Conservation (phyloP, 192 early-diverging fungal species). For the Coemansia sp. region DNA sequence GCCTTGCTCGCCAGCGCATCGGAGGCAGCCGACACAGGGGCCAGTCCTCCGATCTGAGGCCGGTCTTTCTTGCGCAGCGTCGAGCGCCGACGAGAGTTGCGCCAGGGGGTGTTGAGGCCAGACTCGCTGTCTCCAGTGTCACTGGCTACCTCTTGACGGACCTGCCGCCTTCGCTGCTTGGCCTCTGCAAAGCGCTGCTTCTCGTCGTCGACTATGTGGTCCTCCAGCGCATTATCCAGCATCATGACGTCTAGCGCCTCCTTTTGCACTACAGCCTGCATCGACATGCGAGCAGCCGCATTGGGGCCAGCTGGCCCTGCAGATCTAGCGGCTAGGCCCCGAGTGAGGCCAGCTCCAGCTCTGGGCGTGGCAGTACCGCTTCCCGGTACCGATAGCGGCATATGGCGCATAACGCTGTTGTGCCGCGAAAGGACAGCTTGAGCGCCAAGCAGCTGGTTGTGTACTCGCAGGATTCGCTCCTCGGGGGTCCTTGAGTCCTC, state of each 20-base stretch:
- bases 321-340: background rate
- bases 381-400: background rate
- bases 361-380: background rate
- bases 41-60: background rate
- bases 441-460: constrained; percentile 54
- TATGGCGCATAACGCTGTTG: constrained; percentile 38
- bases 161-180: constrained; percentile 4
- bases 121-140: constrained; percentile 1
- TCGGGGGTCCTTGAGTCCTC: constrained; percentile 12
- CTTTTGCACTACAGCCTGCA: constrained; percentile 30
- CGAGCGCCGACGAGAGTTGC: constrained; percentile 40
- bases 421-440: constrained; percentile 52
- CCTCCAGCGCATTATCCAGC: constrained; percentile 48
- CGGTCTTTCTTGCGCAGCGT: constrained; percentile 37
- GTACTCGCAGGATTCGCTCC: constrained; percentile 40
- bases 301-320: background rate
- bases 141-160: background rate
- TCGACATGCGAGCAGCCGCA: background rate
- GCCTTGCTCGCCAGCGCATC: background rate
- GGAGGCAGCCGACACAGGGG: background rate
- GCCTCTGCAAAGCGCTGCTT: constrained; percentile 12
- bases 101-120: constrained; percentile 31
- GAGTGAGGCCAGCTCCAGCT: background rate
- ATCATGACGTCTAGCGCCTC: constrained; percentile 41
- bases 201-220: constrained; percentile 32